Conservation (phyloP, 176 grass and related monocot species). For the Triticum monococcum region DNA sequence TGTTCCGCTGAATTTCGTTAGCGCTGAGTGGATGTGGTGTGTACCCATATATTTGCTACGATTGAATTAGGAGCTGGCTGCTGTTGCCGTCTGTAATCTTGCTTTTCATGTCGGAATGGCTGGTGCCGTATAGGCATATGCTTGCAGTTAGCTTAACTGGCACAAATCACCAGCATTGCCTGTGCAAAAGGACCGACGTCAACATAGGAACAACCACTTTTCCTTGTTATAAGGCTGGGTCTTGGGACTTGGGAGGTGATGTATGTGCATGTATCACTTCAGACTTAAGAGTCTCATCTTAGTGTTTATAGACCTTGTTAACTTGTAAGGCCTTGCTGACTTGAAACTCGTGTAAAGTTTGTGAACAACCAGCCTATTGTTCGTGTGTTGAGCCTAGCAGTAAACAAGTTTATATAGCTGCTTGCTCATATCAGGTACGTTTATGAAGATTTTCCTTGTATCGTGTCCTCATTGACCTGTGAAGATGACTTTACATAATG, state of each 20-base stretch:
- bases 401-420: not conserved
- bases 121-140: not conserved
- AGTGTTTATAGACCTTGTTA: not conserved
- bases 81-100: not conserved
- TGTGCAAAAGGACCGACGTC: not conserved
- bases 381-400: not conserved
- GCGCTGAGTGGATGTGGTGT: not conserved
- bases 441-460: not conserved
- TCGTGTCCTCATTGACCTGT: not conserved
- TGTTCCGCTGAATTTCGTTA: not conserved
- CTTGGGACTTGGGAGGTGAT: not conserved
- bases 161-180: not conserved
- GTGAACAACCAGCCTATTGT: not conserved
- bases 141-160: not conserved
- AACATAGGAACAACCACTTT: not conserved
- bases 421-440: not conserved
- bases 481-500: not conserved
- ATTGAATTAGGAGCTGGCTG: not conserved
- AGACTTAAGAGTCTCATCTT: not conserved
- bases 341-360: not conserved
- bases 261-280: not conserved
- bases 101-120: not conserved
- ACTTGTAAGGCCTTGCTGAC: too few relatives aligned
- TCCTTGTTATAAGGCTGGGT: not conserved
- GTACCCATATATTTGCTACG: not conserved